These are phyloP conservation scores for Fusarium secorum DNA, from an alignment of 2,329 filamentous ascomycete species.

Conservation along the genomic window DNA sequence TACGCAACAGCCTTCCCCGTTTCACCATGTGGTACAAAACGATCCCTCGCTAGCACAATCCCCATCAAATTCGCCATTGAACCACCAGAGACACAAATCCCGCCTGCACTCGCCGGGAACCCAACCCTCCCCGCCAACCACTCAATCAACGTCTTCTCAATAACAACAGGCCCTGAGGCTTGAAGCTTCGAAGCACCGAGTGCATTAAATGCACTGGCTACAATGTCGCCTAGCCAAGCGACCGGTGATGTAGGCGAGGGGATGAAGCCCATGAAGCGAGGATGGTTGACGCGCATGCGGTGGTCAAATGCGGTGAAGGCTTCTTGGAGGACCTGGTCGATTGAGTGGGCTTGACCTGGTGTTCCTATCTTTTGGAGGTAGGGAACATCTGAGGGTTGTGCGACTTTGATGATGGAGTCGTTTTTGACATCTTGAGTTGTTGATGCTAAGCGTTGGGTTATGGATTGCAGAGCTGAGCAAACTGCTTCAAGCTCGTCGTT, in stretches of 20 bases:
- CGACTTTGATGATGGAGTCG: constrained; percentile 25
- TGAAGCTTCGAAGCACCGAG: constrained; percentile 33
- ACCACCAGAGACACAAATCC: constrained; percentile 39
- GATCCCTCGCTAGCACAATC: constrained; percentile 34
- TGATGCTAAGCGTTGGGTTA: neutral
- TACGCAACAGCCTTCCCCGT: neutral
- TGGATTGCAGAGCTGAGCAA: constrained; percentile 3
- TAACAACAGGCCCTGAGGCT: constrained; percentile 30
- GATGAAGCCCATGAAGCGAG: constrained; percentile 35
- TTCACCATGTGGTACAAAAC: constrained; percentile 17
- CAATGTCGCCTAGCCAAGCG: constrained; percentile 37
- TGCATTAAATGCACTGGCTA: constrained; percentile 33
- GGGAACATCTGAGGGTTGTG: constrained; percentile 12
- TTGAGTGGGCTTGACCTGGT: constrained; percentile 6
- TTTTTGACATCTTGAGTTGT: constrained; percentile 10
- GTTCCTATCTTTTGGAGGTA: constrained; percentile 12
- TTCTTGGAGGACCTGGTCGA: constrained; percentile 19
- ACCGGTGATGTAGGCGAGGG: constrained; percentile 33
- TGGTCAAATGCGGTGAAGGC: constrained; percentile 14
- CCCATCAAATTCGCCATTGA: constrained; percentile 41
- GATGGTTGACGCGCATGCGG: constrained; percentile 26
- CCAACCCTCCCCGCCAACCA: constrained; percentile 33
- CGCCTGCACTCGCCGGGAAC: constrained; percentile 26
- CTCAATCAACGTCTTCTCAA: constrained; percentile 38
- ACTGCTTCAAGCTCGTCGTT: constrained; percentile 11